Conservation (phyloP, 495 filamentous ascomycete species). For the Talaromyces liani region DNA sequence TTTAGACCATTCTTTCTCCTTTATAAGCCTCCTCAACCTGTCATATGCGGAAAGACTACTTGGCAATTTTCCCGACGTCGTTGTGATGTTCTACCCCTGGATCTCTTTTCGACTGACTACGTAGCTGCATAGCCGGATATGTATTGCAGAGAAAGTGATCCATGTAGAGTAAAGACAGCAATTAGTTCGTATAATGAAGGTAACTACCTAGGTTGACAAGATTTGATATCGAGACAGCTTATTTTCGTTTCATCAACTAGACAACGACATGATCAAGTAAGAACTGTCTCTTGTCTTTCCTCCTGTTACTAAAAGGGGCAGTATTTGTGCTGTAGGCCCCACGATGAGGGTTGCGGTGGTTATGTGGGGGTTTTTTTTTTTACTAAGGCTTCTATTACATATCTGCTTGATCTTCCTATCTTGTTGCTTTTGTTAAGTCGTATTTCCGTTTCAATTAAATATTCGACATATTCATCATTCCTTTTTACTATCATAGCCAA, state of each 20-base stretch:
- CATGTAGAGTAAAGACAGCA: not conserved
- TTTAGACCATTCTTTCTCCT: not conserved
- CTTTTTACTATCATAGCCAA: not conserved
- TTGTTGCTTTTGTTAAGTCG: not conserved
- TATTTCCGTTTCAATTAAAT: not conserved
- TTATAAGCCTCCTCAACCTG: not conserved
- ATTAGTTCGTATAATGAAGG: not conserved
- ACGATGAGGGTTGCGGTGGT: not conserved
- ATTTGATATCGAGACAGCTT: not conserved
- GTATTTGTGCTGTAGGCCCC: no score
- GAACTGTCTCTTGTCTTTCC: not conserved
- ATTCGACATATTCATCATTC: not conserved
- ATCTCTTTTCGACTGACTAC: not conserved
- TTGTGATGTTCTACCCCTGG: not conserved
- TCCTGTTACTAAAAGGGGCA: not conserved
- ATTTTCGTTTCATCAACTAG: not conserved
- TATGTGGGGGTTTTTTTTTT: not conserved
- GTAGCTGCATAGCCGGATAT: not conserved
- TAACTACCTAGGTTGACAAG: no score
- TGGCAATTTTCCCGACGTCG: not conserved
- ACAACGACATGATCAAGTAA: not conserved
- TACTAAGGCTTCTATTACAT: not conserved
- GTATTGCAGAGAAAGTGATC: not conserved
- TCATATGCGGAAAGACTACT: not conserved
- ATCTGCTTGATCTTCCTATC: not conserved